Conservation (phyloP, 164 flowering plant genomes). For the Chimonanthus praecox region DNA sequence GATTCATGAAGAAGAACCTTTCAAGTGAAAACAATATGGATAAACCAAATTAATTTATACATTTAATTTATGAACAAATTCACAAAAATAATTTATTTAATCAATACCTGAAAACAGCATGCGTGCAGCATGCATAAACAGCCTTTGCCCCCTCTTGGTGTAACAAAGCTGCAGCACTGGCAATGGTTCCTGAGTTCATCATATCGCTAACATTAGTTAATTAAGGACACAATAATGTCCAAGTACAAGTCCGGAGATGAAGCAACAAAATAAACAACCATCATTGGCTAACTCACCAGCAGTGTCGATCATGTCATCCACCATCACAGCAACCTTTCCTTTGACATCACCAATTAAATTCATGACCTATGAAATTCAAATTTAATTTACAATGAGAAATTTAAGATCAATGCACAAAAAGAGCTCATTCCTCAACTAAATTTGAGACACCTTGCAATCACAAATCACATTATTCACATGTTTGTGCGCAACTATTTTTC, state of each 20-base stretch:
- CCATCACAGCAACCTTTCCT: slow-evolving; percentile 66
- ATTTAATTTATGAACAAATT: not conserved
- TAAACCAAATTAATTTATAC: not conserved
- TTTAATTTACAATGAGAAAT: not conserved
- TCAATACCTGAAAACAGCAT: slow-evolving; percentile 73
- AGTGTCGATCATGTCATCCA: slow-evolving; percentile 72
- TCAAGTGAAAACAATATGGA: not conserved
- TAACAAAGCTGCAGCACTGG: slow-evolving; percentile 72
- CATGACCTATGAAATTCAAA: slow-evolving; percentile 35
- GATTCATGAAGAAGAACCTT: not conserved
- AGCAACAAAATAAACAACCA: not conserved
- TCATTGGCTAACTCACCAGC: slow-evolving; percentile 38
- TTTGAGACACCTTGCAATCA: not conserved
- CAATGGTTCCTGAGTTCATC: slow-evolving; percentile 48
- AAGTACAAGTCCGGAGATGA: not conserved
- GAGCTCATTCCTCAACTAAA: not conserved
- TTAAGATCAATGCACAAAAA: not conserved
- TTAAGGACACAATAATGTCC: not conserved
- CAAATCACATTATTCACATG: too few relatives aligned
- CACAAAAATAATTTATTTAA: not conserved
- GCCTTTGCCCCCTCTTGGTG: slow-evolving; percentile 82
- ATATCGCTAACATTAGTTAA: not conserved
- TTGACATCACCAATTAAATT: slow-evolving; percentile 63
- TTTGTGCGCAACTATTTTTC: too few relatives aligned
- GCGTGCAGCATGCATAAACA: slow-evolving; percentile 86